phyloP scores from a whole-genome alignment of 2,329 filamentous ascomycete species.

The Echinosphaeria canescens region DNA sequence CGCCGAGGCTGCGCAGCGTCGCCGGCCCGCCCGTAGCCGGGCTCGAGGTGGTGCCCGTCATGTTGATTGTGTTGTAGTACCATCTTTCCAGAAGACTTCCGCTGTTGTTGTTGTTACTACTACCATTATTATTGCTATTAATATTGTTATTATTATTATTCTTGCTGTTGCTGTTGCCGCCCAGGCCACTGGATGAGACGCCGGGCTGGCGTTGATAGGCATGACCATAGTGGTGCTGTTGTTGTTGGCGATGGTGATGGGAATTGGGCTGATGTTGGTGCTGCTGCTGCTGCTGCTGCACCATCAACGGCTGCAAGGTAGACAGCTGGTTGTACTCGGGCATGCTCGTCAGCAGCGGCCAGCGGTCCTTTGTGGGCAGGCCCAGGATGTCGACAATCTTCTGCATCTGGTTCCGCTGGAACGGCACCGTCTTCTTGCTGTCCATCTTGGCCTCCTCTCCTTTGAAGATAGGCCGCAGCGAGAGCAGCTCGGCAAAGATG shows the following conservation, averaged over 20 bases:
- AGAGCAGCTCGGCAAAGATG: constrained; percentile 88
- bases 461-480: constrained; percentile 87
- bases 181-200: not conserved
- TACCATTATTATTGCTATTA: constrained; percentile 15
- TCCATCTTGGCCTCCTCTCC: constrained; percentile 99
- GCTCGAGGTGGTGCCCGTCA: constrained; percentile 21
- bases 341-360: constrained; percentile 70
- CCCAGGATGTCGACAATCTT: constrained; percentile 97
- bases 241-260: no score
- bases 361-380: constrained; percentile 68
- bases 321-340: constrained; percentile 62
- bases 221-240: constrained; percentile 23
- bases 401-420: constrained; percentile 96
- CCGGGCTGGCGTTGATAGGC: no score
- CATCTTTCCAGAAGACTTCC: constrained; percentile 49
- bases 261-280: constrained; percentile 15
- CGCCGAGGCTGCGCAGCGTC: constrained; percentile 36
- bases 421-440: constrained; percentile 89
- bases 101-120: no score
- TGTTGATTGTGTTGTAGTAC: constrained; percentile 52
- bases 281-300: constrained; percentile 1
- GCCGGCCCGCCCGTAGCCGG: constrained; percentile 7
- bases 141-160: no score
- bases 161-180: constrained; percentile 12
- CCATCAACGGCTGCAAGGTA: constrained; percentile 25